Evolutionary conservation across 106 monocot species (phyloP), one percentile per base, ranked within the genome.

Genomic region (Acorus calamus): DNA sequence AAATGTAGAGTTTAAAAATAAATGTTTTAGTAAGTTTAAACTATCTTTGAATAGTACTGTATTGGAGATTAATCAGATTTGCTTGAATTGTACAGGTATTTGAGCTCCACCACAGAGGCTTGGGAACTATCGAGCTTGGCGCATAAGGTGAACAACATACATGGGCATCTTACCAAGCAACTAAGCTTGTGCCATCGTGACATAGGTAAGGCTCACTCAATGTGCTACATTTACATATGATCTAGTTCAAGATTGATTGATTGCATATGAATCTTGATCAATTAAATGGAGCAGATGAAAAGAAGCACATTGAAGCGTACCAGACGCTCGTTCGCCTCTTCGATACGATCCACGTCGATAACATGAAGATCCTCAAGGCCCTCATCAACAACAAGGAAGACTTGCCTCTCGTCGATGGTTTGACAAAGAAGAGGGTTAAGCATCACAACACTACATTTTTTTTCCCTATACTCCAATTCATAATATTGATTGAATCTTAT

Each of bases 41-140:
- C 28, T 0, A 1, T 1, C 28, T 28, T 28, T 28, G 28, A 28
- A 28, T 28, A 28, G 1, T 28, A 0, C 1, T 1, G 28, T 28
- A 28, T 1, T 28, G 1, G 1, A 28, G 3, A 6, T 13, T 65
- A 3, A 43, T 56, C 28, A 5, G 8, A 2, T 14, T 52, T 46
- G 41, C 55, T 45, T 50, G 28, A 28, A 28, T n/a, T 55, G 57
- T 53, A 12, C 74, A 92, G 92, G 76, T 77, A 84, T 66, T 69
- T 84, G 6, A 72, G 55, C 55, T 56, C 76, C 46, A 77, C 87
- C 0, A 79, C 77, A 14, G 92, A 92, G 64, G 74, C 81, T 58
- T 92, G 92, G 92, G 92, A 92, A 47, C 77, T 92, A 14, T 92
- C 92, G 5, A 92, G 81, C 63, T 77, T 92, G 65, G 77, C 84